Base-by-base conservation (phyloP, 352 stramenopile genomes). In the Pythium pyrilobum region DNA sequence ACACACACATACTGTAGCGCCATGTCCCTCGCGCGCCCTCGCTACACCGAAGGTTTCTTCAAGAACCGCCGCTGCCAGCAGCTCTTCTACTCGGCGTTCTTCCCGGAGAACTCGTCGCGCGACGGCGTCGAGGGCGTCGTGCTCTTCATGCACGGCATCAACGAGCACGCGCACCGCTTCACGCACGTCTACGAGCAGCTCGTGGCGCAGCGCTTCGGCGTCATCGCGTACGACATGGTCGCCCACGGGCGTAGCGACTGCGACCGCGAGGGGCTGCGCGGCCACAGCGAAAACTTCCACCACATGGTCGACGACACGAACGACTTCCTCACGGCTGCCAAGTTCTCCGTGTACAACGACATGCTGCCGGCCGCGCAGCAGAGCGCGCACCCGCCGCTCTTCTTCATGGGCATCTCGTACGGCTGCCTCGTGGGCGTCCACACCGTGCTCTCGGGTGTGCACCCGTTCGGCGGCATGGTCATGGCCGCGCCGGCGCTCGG, bases 241-340 rank as follows among this genome's bases (percentile, higher is more conserved):
- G 56, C 61, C 18, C 79, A 89, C 45, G 79, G 79, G 7, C 52
- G 63, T 12, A 87, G 79, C 62, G 72, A 85, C 31, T 66, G 63
- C 52, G 74, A 83, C 32, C 44, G 50, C 31, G 45, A 34, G 8
- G 53, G 40, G 0, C 28, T 81, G 44, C 67, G 72, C 2, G 76
- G 59, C 15, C 71, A 85, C 56, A 65, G 63, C 51, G 74, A 80
- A n/a, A 40, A 66, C 16, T 86, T 89, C 46, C 52, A 65, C 31
- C 68, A 74, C 61, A 81, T 89, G 44, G 70, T 89, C 36, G 72
- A 89, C 64, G 76, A 89, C 64, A 84, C 74, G 10, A 85, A 89
- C 66, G 46, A 67, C 20, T 80, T 87, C 36, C 32, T 85, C 40
- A 69, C 65, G 32, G 45, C 65, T 25, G 72, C 70, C 34, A 81